Conservation (phyloP, 345 rosid species). For the Rhodomyrtus tomentosa region DNA sequence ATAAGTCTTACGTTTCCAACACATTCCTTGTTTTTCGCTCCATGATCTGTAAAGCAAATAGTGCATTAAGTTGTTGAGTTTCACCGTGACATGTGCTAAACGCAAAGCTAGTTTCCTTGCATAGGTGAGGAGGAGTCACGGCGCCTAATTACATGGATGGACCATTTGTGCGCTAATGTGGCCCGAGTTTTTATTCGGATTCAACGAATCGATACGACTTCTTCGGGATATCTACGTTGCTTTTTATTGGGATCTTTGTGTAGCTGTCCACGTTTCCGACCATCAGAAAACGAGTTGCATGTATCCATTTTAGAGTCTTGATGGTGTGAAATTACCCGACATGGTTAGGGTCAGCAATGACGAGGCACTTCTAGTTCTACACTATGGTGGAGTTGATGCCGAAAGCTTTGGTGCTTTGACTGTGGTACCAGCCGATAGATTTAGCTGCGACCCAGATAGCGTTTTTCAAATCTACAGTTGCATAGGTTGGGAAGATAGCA, state of each 20-base stretch:
- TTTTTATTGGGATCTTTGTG: neutral
- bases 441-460: neutral
- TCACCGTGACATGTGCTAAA: neutral
- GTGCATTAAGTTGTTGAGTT: neutral
- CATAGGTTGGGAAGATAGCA: neutral
- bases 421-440: neutral
- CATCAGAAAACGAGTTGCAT: neutral
- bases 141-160: neutral
- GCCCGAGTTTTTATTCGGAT: neutral
- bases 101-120: neutral
- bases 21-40: fast-evolving
- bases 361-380: neutral
- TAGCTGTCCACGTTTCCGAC: neutral
- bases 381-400: neutral
- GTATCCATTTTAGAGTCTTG: neutral
- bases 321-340: neutral
- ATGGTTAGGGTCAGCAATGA: neutral
- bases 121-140: neutral
- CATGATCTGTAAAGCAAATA: neutral
- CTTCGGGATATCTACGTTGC: neutral
- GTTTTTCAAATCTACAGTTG: neutral
- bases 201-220: neutral
- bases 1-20: neutral
- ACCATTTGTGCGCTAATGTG: neutral
- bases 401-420: neutral